Evolutionary conservation across 2,329 filamentous ascomycete species (phyloP).

Genomic region (Diplodia corticola): DNA sequence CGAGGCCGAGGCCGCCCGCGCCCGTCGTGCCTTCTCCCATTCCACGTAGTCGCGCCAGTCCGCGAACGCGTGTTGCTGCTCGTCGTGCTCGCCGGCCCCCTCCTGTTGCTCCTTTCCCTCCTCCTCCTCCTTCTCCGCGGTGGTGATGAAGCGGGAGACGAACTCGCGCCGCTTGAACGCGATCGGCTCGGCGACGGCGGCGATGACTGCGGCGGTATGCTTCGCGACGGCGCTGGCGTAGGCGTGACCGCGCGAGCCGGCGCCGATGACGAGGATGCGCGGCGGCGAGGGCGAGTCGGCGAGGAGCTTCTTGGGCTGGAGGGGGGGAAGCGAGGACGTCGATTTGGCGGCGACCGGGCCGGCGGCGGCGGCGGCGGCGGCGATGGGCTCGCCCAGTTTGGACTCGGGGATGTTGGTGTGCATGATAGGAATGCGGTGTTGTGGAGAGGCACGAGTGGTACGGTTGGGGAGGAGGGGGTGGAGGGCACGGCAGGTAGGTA

Average conservation of each 20-base stretch:
- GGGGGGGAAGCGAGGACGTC: neutral
- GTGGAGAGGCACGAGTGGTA: neutral
- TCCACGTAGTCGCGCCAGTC: conserved; percentile 75
- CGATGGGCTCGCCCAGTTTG: neutral
- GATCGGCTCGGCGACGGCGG: conserved; percentile 79
- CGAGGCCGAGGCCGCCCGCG: conserved; percentile 37
- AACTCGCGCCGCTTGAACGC: conserved; percentile 73
- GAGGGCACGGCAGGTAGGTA: too few species aligned
- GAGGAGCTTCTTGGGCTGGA: conserved; percentile 8
- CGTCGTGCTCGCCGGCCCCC: neutral
- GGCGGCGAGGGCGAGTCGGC: conserved; percentile 11
- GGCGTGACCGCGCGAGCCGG: conserved; percentile 39
- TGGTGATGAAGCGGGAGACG: conserved; percentile 65
- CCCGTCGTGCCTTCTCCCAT: conserved; percentile 67
- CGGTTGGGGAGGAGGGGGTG: neutral
- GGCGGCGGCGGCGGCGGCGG: neutral
- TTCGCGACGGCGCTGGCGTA: conserved; percentile 34
- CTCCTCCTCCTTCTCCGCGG: conserved; percentile 55
- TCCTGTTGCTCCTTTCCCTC: neutral
- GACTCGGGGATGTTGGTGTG: neutral
- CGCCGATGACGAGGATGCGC: conserved; percentile 42
- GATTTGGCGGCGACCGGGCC: neutral
- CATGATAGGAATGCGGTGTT: neutral
- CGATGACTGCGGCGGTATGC: conserved; percentile 59
- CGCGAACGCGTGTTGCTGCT: conserved; percentile 53